phyloP scores from a whole-genome alignment of 768 basidiomycete species.

The Amanita fuliginea region DNA sequence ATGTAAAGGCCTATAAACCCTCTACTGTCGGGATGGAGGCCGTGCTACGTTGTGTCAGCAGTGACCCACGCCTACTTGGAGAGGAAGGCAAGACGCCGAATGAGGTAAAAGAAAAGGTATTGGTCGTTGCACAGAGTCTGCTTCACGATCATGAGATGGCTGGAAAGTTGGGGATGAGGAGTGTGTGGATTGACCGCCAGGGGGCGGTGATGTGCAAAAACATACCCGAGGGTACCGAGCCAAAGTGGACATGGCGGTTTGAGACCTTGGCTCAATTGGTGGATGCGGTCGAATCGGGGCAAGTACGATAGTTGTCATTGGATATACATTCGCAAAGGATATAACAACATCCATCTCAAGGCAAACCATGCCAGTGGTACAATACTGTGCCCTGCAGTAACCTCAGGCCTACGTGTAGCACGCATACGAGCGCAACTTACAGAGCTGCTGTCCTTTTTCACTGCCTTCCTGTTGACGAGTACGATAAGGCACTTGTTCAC shows the following conservation, averaged over 20 bases:
- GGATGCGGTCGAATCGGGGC: slow-evolving; percentile 41
- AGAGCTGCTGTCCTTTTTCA: slow-evolving; percentile 60
- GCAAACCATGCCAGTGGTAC: slow-evolving; percentile 59
- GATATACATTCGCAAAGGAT: not conserved
- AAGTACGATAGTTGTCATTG: slow-evolving; percentile 8
- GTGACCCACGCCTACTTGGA: slow-evolving; percentile 29
- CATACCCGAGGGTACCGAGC: slow-evolving; percentile 16
- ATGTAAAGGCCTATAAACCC: slow-evolving; percentile 66
- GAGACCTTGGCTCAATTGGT: slow-evolving; percentile 51
- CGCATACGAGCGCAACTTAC: slow-evolving; percentile 21
- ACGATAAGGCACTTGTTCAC: slow-evolving; percentile 94
- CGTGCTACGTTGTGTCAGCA: slow-evolving; percentile 31
- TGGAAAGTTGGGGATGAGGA: slow-evolving; percentile 38
- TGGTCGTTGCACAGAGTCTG: slow-evolving; percentile 61
- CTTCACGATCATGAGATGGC: slow-evolving; percentile 59
- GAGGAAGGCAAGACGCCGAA: slow-evolving; percentile 13
- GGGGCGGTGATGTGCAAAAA: slow-evolving; percentile 33
- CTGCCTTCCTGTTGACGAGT: slow-evolving; percentile 77
- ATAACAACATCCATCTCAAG: slow-evolving; percentile 13
- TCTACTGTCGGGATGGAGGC: slow-evolving; percentile 41
- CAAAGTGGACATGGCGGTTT: slow-evolving; percentile 41
- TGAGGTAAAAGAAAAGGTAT: slow-evolving; percentile 33
- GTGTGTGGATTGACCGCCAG: slow-evolving; percentile 59
- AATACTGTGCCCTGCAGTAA: slow-evolving; percentile 47
- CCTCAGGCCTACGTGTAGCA: not conserved